Conservation (phyloP, 768 basidiomycete genomes). For the Rhizopogon vesiculosus region DNA sequence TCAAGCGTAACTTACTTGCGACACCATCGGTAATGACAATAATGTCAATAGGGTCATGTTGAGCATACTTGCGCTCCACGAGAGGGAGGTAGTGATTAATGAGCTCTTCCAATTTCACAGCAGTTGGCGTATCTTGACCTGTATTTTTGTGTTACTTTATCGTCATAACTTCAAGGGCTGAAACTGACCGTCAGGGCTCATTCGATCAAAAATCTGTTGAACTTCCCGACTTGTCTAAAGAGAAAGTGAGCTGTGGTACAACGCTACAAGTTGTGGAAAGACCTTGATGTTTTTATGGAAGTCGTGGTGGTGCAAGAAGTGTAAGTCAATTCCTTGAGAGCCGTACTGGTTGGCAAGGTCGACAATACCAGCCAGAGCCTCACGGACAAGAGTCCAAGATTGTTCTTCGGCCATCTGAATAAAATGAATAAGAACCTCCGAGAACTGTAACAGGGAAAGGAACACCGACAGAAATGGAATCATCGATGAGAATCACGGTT, state of each 20-base stretch:
- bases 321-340: constrained; percentile 27
- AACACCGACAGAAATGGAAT: constrained; percentile 21
- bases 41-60: constrained; percentile 16
- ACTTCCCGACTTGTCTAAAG: constrained; percentile 1
- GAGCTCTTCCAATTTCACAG: constrained; percentile 24
- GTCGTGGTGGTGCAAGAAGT: constrained; percentile 25
- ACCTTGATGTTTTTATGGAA: constrained; percentile 11
- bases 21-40: constrained; percentile 26
- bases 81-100: constrained; percentile 24
- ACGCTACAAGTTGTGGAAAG: background rate
- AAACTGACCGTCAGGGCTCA: background rate
- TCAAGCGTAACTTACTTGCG: constrained; percentile 22
- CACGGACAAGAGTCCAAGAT: constrained; percentile 26
- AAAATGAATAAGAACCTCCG: background rate
- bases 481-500: constrained; percentile 26
- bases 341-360: constrained; percentile 21
- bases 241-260: background rate
- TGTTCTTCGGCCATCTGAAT: constrained; percentile 22
- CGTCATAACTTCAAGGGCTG: background rate
- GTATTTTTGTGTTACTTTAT: constrained; percentile 2
- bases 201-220: background rate
- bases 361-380: constrained; percentile 29
- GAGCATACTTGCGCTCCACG: constrained; percentile 8
- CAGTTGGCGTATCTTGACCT: constrained; percentile 23
- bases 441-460: background rate